Evolutionary conservation across 768 basidiomycete genomes (phyloP).

Genomic region (Boletus subcaerulescens): DNA sequence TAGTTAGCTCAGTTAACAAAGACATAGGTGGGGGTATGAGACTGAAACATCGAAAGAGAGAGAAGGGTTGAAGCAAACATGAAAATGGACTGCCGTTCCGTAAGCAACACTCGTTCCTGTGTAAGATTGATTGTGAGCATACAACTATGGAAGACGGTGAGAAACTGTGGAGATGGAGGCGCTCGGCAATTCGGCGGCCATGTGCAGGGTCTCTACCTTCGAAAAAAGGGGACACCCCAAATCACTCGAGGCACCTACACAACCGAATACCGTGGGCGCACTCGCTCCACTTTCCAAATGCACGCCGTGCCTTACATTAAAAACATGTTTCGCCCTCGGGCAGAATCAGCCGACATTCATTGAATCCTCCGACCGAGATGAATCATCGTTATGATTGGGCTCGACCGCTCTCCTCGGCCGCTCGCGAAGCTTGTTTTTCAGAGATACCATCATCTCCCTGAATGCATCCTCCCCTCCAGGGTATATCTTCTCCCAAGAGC

Average conservation of each 20-base stretch:
- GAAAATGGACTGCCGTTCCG: constrained; percentile 25
- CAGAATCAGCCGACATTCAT: constrained; percentile 32
- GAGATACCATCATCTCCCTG: constrained; percentile 30
- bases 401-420: constrained; percentile 19
- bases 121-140: constrained; percentile 29
- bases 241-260: constrained; percentile 19
- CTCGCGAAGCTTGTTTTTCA: constrained; percentile 30
- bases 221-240: constrained; percentile 25
- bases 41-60: constrained; percentile 15
- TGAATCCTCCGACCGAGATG: constrained; percentile 24
- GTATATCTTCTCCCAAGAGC: constrained; percentile 33
- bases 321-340: constrained; percentile 18
- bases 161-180: constrained; percentile 34
- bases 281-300: constrained; percentile 22
- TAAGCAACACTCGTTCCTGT: constrained; percentile 33
- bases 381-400: constrained; percentile 14
- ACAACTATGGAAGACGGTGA: constrained; percentile 29
- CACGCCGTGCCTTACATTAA: constrained; percentile 20
- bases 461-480: constrained; percentile 36
- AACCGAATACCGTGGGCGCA: constrained; percentile 22
- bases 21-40: constrained; percentile 18
- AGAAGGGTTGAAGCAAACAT: constrained; percentile 21
- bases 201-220: constrained; percentile 2
- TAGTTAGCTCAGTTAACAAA: constrained; percentile 26
- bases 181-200: constrained; percentile 34